Evolutionary conservation across 1,139 yeast genomes (phyloP).

Genomic region (Yamadazyma blattariae): DNA sequence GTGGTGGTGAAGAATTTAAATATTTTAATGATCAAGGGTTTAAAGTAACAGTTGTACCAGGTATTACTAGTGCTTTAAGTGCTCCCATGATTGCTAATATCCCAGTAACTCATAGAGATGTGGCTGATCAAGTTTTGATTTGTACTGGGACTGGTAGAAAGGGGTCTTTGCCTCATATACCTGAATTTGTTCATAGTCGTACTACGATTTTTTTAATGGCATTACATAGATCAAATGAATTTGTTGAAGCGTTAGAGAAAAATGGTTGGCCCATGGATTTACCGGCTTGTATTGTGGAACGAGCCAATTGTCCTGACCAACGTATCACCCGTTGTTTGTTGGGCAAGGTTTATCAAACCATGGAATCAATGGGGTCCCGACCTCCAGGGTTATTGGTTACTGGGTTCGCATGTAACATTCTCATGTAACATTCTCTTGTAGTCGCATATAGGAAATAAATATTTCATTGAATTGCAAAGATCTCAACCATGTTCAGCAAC

Average conservation of each 20-base stretch:
- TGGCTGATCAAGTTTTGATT: conserved; percentile 86
- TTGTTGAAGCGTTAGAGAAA: conserved; percentile 55
- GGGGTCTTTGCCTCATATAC: conserved; percentile 77
- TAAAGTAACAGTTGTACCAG: conserved; percentile 75
- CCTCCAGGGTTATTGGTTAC: conserved; percentile 92
- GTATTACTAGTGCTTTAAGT: conserved; percentile 86
- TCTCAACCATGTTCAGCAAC: too few relatives aligned
- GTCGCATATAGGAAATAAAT: too few relatives aligned
- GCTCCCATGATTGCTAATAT: conserved; percentile 84
- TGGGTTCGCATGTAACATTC: conserved; percentile 67
- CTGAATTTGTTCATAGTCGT: conserved; percentile 66
- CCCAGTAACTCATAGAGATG: conserved; percentile 91
- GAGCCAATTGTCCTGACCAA: conserved; percentile 94
- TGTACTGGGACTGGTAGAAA: conserved; percentile 95
- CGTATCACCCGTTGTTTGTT: conserved; percentile 76
- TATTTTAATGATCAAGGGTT: conserved; percentile 69
- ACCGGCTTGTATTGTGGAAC: conserved; percentile 84
- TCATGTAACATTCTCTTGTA: too few relatives aligned
- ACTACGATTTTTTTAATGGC: conserved; percentile 93
- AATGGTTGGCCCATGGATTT: conserved; percentile 66
- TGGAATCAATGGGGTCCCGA: conserved; percentile 79
- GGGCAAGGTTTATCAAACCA: conserved; percentile 63
- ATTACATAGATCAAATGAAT: conserved; percentile 72
- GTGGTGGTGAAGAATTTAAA: conserved; percentile 90
- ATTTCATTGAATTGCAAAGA: too few relatives aligned